Base-by-base conservation (phyloP, 2,329 filamentous ascomycete genomes). In the Diaporthe humulicola region DNA sequence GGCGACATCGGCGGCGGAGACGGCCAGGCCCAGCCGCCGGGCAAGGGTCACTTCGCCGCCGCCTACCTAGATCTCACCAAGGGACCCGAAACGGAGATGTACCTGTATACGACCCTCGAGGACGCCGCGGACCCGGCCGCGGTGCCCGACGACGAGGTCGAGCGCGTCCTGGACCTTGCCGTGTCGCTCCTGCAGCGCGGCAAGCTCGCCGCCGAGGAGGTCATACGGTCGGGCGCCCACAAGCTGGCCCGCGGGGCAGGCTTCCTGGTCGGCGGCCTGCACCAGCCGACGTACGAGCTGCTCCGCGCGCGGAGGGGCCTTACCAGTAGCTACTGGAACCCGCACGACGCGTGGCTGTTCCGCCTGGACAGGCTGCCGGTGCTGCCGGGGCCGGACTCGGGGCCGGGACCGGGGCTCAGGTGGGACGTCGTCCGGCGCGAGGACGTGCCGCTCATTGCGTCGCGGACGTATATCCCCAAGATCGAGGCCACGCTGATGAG, bases 81-180 rank as follows among this genome's bases (percentile, higher is more conserved):
- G 71, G 86, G 87, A 0, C 90, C 90, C 0, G 92, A 93, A 79
- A 94, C 93, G 0, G 89, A 93, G 76, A 84, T 91, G 40, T 93
- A 90, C 88, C 79, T 94, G 1, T 94, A 92, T 81, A 87, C 86
- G 1, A 88, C 87, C 0, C 79, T 89, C 3, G 88, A 91, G 75
- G 81, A 84, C 73, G 71, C 76, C 1, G 52, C 58, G 10, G 54
- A 77, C 33, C 38, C 75, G 4, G 25, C 64, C 36, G 25, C 30
- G 4, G 50, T 76, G 5, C 25, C 73, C 3, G 71, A 73, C 10
- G 45, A 67, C 0, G 79, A 79, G n/a, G 76, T 77, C 30, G 71
- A 75, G 22, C 85, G 87, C 66, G 75, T 87, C 12, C 71, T 81
- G 1, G 75, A 74, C 3, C 73, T 86, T 0, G 75, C 85, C 1